Base-by-base conservation (phyloP, 2,329 filamentous ascomycete genomes). In the Xylariales sp. region DNA sequence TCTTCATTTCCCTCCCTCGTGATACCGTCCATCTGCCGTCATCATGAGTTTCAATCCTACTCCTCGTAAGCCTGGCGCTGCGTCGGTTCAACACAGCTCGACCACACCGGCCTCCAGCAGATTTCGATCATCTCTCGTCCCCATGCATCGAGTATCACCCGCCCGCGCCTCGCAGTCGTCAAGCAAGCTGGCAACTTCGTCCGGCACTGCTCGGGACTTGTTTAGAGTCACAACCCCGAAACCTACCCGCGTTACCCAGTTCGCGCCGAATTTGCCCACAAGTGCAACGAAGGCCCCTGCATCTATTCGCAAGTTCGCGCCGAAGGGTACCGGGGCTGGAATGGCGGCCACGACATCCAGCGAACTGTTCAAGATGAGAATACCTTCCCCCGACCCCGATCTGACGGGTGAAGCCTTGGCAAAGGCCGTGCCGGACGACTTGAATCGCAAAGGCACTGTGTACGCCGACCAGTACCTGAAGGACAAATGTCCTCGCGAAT, bases 401-500 rank as follows among this genome's bases (percentile, higher is more conserved):
- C 63, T 80, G 21, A 76, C 71, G 11, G 77, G 76, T 46, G 76
- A 78, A 55, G 68, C 61, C 37, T 52, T 81, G 15, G 64, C 73
- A 6, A 70, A 71, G 47, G 70, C 74, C 53, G 64, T 80, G 1
- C 76, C 76, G 19, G 66, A 72, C 21, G 68, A 74, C 14, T 68
- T 72, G 53, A 69, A 68, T 36, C 64, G 70, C 9, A 66, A 70
- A 45, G 70, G 73, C 4, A 76, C 76, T 33, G 70, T 80, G 44
- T 81, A 80, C 45, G 76, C 77, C 21, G 76, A 80, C 51, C 73
- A 81, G 56, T 80, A 73, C 43, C 63, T 81, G 28, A 65, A 68
- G 1, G 71, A 80, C 45, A 70, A 78, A 22, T 79, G 76, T 50
- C 77, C 77, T 2, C 60, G 70, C 19, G 70, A 76, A 31, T 71